These are phyloP conservation scores for Apodospora peruviana DNA, from an alignment of 495 filamentous ascomycete species.

Conservation along the genomic window DNA sequence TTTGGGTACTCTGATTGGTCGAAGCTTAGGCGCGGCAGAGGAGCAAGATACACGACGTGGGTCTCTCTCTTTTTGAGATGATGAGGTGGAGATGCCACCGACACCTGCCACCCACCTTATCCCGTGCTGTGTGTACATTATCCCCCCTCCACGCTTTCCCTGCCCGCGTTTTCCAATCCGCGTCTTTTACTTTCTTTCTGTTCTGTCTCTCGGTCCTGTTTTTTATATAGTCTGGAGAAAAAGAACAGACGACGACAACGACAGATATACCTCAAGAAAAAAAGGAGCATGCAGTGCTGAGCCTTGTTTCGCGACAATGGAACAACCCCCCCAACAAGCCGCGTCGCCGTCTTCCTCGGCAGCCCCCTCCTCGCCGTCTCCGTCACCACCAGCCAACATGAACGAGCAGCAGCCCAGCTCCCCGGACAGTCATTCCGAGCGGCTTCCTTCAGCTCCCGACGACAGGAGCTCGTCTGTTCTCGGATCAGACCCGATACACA, in stretches of 20 bases:
- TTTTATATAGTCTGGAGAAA: not conserved
- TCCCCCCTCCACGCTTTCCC: conserved; percentile 1
- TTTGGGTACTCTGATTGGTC: conserved; percentile 14
- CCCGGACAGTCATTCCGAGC: conserved; percentile 8
- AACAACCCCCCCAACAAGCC: conserved; percentile 6
- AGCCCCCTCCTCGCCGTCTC: conserved; percentile 2
- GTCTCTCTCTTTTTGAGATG: not conserved
- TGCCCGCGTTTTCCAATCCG: not conserved
- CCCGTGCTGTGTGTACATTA: not conserved
- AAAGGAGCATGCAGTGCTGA: not conserved
- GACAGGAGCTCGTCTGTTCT: not conserved
- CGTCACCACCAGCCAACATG: not conserved
- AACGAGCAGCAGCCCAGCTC: conserved; percentile 11
- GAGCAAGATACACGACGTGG: conserved; percentile 3
- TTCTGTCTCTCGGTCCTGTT: not conserved
- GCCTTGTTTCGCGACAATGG: conserved; percentile 1
- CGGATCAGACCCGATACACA: conserved; percentile 1
- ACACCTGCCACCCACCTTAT: not conserved
- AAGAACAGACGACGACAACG: not conserved
- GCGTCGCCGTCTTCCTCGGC: not conserved
- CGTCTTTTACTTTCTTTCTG: conserved; percentile 2
- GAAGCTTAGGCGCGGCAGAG: conserved; percentile 13
- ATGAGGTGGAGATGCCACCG: not conserved
- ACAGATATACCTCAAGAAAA: too few species aligned
- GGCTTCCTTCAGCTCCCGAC: conserved; percentile 1